Base-by-base conservation (phyloP, 225 moss, liverwort and hornwort species). In the Anthoceros angustus region DNA sequence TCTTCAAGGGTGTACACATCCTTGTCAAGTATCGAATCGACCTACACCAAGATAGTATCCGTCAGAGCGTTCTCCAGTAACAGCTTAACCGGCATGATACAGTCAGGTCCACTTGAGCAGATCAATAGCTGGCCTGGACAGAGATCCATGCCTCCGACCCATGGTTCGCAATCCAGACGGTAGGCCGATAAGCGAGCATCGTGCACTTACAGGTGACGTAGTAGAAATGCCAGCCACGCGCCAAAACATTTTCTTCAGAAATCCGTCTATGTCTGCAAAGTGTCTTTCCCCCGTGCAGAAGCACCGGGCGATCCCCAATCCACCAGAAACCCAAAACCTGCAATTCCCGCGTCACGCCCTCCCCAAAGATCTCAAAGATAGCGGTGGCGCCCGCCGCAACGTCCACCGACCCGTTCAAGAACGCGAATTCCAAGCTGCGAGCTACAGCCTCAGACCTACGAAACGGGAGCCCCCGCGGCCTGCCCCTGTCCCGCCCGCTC, bases 161-260 rank as follows among this genome's bases (percentile, higher is more conserved):
- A 32, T 1, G 32, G 1, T 32, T 32, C 32, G 32, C 4, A 32
- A 32, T 4, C 32, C 32, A 32, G 32, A 32, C 26, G 0, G 8
- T 38, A 32, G 11, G 23, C 11, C 38, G 74, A 63, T 25, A 41
- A 11, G 23, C n/a, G 23, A 21, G 49, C 38, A 40, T 38, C 14
- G 39, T 40, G 21, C 40, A 82, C 98, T 87, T 80, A 98, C 98
- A 80, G 92, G 98, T 72, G 92, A 98, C 70, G 92, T 82, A 74
- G 98, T 82, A 75, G 92, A 87, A 76, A 98, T 74, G 73, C 98
- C 92, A 78, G 98, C 83, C 76, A 92, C 98, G 80, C 87, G 85
- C 98, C 89, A 98, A 82, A 87, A 92, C 98, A 98, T 98, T 86
- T 98, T 98, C 72, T 83, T 85, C 83, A 86, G 67, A 83, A 77